Evolutionary conservation across 2,329 filamentous ascomycete genomes (phyloP).

Genomic region (Claviceps monticola): DNA sequence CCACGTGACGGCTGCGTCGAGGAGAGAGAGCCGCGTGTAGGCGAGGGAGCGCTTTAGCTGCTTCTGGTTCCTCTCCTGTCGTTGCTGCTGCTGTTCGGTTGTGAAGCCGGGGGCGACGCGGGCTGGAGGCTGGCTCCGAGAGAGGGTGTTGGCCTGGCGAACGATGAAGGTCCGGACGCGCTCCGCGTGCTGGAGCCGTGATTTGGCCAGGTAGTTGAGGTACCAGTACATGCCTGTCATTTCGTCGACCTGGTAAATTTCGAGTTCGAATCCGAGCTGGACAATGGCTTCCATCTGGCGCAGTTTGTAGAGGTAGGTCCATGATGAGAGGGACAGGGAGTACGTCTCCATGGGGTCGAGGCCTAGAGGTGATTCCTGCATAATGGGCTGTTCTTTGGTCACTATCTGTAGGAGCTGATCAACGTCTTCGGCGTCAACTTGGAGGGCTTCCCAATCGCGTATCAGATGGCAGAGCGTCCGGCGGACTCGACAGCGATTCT

Average conservation of each 20-base stretch:
- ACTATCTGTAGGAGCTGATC: slow-evolving; percentile 52
- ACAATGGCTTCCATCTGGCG: slow-evolving; percentile 75
- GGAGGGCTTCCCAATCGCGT: slow-evolving; percentile 69
- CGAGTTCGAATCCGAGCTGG: slow-evolving; percentile 86
- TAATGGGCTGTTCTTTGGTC: slow-evolving; percentile 45
- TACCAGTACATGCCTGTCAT: slow-evolving; percentile 86
- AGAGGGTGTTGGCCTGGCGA: slow-evolving; percentile 18
- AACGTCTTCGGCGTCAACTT: slow-evolving; percentile 66
- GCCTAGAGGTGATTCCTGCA: slow-evolving; percentile 24
- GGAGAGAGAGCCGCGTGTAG: slow-evolving; percentile 44
- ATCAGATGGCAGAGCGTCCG: slow-evolving; percentile 78
- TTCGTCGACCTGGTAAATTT: slow-evolving; percentile 78
- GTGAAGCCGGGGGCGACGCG: too few relatives aligned
- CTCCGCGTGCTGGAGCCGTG: slow-evolving; percentile 54
- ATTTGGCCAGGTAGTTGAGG: slow-evolving; percentile 57
- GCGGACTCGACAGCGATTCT: slow-evolving; percentile 83
- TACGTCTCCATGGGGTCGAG: slow-evolving; percentile 38
- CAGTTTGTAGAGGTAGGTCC: slow-evolving; percentile 86
- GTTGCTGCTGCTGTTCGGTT: too few relatives aligned
- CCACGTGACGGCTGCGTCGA: slow-evolving; percentile 51
- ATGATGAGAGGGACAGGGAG: slow-evolving; percentile 66
- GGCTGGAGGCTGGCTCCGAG: background rate
- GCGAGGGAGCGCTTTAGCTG: slow-evolving; percentile 35
- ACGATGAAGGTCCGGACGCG: slow-evolving; percentile 56
- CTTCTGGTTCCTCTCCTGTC: slow-evolving; percentile 14